Evolutionary conservation across 345 rosid genomes (phyloP), one percentile per base, ranked within the genome.

Genomic region (Hypericum perforatum): DNA sequence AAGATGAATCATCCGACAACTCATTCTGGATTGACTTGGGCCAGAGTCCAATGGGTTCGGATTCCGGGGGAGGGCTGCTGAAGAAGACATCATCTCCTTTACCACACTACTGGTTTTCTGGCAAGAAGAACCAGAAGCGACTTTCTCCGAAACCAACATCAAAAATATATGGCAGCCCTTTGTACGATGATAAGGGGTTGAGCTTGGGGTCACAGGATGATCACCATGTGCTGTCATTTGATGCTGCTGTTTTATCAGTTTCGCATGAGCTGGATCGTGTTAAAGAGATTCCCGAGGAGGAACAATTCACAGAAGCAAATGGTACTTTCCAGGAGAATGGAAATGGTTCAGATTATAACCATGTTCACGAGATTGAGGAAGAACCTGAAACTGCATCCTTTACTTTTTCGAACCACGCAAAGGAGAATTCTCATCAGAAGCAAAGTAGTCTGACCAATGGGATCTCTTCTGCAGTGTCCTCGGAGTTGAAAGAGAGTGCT

Each of bases 11-110:
- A n/a, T 72, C 82, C 6, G 88, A 81, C 13, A 78, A 76, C 62
- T 74, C 88, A 5, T 81, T 66, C 63, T 81, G 84, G 84, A 78
- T 81, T 52, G 88, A 81, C 63, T 69, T 81, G 69, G 88, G 88
- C 11, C 84, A 78, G 58, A 81, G 88, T 76, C 88, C 88, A n/a
- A 47, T 76, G 10, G 80, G 71, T 11, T 78, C 81, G 15, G 77
- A 76, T 49, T 63, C 59, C 57, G 76, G 74, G 41, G 70, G 74
- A 45, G 70, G 68, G 40, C 81, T 58, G 37, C 61, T 68, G 45
- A 58, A 61, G 53, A 70, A 72, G 63, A 10, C 75, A 47, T 70
- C 68, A 62, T 75, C 80, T 2, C 70, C 76, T 7, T 43, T 74
- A 14, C 73, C 57, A 10, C 64, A 70, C 2, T 69, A 78, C 10